Evolutionary conservation across 2,329 filamentous ascomycete species (phyloP), one percentile per base, ranked within the genome.

Genomic region (Fusarium fracticaudum): DNA sequence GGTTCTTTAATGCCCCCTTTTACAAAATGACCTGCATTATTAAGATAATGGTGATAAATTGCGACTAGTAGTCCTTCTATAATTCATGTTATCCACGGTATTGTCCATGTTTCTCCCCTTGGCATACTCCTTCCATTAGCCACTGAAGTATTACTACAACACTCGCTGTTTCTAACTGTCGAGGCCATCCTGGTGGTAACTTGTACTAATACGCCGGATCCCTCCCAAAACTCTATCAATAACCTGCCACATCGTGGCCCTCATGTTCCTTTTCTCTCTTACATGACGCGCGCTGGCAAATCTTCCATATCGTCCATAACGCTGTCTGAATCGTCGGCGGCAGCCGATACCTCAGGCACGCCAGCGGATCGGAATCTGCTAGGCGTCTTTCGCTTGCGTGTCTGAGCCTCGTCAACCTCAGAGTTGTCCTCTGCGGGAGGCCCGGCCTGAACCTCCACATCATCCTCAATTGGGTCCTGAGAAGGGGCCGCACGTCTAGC

Each of bases 231-330:
- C 51, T 62, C 55, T 72, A 61, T 45, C 45, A 40, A 35, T 44
- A 41, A 51, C 47, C n/a, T 45, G 35, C 40, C 40, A 29, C 26
- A 22, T 31, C n/a, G 22, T 43, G 38, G 22, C 48, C 24, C 22
- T 43, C 24, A n/a, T 40, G 22, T 47, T 26, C 38, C 20, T 31
- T 31, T 37, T 53, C 41, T 43, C 26, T 51, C 24, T 67, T 62
- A 77, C 41, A 50, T 22, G n/a, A 80, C 50, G 18, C 77, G 77
- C n/a, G 81, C 81, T 11, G 84, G 84, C 45, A 85, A 74, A 64
- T 85, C 84, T 60, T 85, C 83, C 84, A 85, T 85, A 48, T 85
- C 84, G 40, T 85, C 83, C 82, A 85, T 84, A 20, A 79, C 79
- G 43, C 82, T 83, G 29, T 81, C 80, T 9, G 78, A 81, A 20